Conservation (phyloP, 495 filamentous ascomycete species). For the Penicillium macrosclerotiorum region DNA sequence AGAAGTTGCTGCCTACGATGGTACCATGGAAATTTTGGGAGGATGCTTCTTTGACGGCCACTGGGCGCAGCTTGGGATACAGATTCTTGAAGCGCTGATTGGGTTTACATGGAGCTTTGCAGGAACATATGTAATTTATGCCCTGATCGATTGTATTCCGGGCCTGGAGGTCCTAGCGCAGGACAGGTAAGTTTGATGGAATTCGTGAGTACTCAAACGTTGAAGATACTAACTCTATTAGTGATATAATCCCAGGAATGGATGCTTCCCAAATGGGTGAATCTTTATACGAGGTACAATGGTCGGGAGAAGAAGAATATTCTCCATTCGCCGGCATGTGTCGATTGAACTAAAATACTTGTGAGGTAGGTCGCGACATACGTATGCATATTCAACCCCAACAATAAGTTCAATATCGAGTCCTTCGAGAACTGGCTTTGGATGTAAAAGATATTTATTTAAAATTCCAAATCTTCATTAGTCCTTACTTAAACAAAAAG, state of each 20-base stretch:
- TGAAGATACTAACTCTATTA: slow-evolving; percentile 10
- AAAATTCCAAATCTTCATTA: no score
- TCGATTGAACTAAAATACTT: not conserved
- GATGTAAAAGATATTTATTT: no score
- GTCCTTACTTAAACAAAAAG: no score
- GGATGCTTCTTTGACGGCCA: slow-evolving; percentile 49
- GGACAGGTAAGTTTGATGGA: slow-evolving; percentile 24
- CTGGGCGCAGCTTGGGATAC: slow-evolving; percentile 51
- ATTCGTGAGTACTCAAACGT: not conserved
- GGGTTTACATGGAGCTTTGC: slow-evolving; percentile 39
- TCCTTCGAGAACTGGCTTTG: no score
- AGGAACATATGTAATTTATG: slow-evolving; percentile 29
- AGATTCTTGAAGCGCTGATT: slow-evolving; percentile 44
- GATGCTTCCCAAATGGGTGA: slow-evolving; percentile 50
- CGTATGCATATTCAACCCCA: no score
- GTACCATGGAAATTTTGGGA: slow-evolving; percentile 33
- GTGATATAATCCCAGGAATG: slow-evolving; percentile 44
- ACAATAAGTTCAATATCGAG: no score
- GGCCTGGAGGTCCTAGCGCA: slow-evolving; percentile 32
- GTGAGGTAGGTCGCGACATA: no score
- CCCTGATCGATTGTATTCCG: slow-evolving; percentile 31
- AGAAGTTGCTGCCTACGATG: slow-evolving; percentile 43
- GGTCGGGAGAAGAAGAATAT: slow-evolving; percentile 43
- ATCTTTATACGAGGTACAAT: slow-evolving; percentile 37
- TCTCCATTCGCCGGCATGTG: not conserved